A percentile compares a stretch with the other conserved stretches of the same genome.
Evolutionary conservation across 345 rosid species (phyloP).

Genomic region (Euclidium syriacum): DNA sequence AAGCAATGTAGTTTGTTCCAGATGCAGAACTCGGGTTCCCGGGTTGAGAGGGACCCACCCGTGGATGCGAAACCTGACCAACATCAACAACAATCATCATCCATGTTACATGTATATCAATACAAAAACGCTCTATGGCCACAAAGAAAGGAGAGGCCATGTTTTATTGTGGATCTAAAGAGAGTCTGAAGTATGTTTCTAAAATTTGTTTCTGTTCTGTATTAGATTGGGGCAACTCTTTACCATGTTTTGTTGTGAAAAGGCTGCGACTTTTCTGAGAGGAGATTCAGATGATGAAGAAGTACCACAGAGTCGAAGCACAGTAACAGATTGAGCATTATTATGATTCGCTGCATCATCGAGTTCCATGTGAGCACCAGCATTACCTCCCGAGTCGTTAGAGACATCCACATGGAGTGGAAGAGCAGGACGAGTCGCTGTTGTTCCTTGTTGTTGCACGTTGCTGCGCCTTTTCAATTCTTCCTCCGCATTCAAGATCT

Average conservation of each 20-base stretch:
- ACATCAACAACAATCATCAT: neutral
- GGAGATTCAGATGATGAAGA: conserved; percentile 91
- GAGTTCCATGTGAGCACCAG: conserved; percentile 58
- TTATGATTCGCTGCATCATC: conserved; percentile 57
- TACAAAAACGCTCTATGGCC: neutral
- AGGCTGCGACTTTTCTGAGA: conserved; percentile 56
- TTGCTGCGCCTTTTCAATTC: conserved; percentile 66
- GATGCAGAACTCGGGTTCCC: conserved; percentile 45
- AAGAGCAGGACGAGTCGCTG: conserved; percentile 41
- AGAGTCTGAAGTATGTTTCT: neutral
- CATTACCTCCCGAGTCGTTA: conserved; percentile 55
- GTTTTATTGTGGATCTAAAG: neutral
- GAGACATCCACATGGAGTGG: conserved; percentile 69
- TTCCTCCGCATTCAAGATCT: conserved; percentile 87
- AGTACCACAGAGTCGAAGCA: conserved; percentile 64
- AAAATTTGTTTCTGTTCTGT: neutral
- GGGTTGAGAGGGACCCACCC: conserved; percentile 57
- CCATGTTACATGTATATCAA: neutral
- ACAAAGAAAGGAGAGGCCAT: neutral
- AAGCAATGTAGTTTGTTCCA: conserved; percentile 73
- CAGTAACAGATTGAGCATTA: conserved; percentile 47
- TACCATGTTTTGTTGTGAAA: conserved; percentile 59
- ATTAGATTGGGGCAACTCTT: neutral
- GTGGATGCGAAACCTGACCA: conserved; percentile 55
- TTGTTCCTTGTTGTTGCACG: conserved; percentile 46